Evolutionary conservation across 108 stramenopile genomes (phyloP).

Genomic region (Seminavis robusta): DNA sequence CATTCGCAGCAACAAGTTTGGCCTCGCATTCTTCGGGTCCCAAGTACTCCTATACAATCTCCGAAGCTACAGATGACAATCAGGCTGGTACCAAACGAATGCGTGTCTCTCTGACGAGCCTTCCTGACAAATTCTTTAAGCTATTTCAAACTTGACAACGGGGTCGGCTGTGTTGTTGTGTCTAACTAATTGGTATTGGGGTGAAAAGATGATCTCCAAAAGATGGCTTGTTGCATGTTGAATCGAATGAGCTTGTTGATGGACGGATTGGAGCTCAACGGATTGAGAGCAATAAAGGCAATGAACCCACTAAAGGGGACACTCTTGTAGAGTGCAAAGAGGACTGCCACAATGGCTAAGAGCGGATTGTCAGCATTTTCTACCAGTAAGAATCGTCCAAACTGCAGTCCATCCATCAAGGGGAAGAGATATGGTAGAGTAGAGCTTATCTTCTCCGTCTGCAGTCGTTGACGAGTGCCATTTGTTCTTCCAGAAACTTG

Average conservation of each 20-base stretch:
- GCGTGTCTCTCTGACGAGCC: no score
- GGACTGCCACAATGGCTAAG: constrained; percentile 44
- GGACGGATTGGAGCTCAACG: constrained; percentile 63
- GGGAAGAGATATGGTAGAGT: constrained; percentile 83
- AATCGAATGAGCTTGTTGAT: constrained; percentile 77
- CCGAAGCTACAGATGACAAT: no score
- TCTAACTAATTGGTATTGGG: no score
- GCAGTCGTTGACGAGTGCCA: constrained; percentile 72
- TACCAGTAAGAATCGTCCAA: constrained; percentile 68
- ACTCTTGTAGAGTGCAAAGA: constrained; percentile 60
- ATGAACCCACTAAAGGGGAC: constrained; percentile 80
- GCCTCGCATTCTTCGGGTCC: no score
- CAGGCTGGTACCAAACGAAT: no score
- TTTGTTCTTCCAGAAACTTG: constrained; percentile 39
- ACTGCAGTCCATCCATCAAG: constrained; percentile 79
- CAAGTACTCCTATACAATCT: no score
- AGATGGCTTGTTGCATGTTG: constrained; percentile 92
- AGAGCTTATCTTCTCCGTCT: constrained; percentile 58
- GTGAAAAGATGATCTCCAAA: no score
- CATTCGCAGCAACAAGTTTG: no score
- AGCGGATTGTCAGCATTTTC: constrained; percentile 75
- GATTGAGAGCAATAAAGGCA: constrained; percentile 74
- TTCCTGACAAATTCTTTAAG: no score
- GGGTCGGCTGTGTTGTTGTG: no score
- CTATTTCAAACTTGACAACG: no score